Evolutionary conservation across 1,284 basidiomycete genomes (phyloP).

Genomic region (Cystobasidium sp.): DNA sequence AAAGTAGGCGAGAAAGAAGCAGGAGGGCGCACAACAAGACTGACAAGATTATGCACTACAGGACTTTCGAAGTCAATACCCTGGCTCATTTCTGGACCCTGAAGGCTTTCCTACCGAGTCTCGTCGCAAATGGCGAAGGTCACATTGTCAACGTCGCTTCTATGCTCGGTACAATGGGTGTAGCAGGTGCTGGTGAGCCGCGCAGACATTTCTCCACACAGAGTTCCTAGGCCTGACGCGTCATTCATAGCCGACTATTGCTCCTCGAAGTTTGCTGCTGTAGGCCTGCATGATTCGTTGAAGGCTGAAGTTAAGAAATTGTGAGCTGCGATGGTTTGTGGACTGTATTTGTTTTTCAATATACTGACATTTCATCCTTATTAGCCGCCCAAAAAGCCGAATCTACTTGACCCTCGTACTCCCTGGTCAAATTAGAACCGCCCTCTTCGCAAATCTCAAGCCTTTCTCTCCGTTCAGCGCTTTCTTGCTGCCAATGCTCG

Average conservation of each 20-base stretch:
- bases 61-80: constrained; percentile 87
- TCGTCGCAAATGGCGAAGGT: constrained; percentile 75
- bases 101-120: constrained; percentile 88
- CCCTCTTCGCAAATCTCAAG: constrained; percentile 69
- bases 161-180: constrained; percentile 32
- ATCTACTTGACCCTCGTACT: constrained; percentile 81
- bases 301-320: constrained; percentile 79
- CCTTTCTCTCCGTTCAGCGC: constrained; percentile 59
- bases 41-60: constrained; percentile 54
- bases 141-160: constrained; percentile 68
- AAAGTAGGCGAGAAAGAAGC: constrained; percentile 64
- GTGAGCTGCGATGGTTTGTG: constrained; percentile 56
- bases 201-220: constrained; percentile 73
- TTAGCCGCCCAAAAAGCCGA: constrained; percentile 70
- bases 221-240: constrained; percentile 67
- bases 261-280: constrained; percentile 82
- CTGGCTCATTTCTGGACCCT: constrained; percentile 87
- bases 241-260: constrained; percentile 79
- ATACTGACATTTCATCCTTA: constrained; percentile 4
- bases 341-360: constrained; percentile 16
- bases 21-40: neutral
- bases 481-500: constrained; percentile 75
- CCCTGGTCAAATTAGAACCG: constrained; percentile 74
- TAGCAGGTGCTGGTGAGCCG: constrained; percentile 43
- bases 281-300: constrained; percentile 76